Evolutionary conservation across 169 alveolate genomes (phyloP).

Genomic region (Miamiensis avidus): DNA sequence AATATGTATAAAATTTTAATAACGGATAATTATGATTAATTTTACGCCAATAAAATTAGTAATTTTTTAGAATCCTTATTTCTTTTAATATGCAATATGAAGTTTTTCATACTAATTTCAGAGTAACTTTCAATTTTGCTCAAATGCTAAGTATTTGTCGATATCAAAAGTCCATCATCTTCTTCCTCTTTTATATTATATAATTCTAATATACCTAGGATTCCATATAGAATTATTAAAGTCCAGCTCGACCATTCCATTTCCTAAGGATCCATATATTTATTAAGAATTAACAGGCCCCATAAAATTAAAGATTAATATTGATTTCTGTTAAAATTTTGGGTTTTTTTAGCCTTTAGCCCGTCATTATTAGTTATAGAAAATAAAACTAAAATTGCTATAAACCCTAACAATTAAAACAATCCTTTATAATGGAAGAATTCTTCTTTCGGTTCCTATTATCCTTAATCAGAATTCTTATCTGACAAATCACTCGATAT

Average conservation of each 20-base stretch:
- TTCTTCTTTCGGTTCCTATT: not conserved
- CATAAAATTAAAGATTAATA: constrained; percentile 14
- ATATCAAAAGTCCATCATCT: not conserved
- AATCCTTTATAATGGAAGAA: not conserved
- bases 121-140: constrained; percentile 8
- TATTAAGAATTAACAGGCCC: constrained; percentile 1
- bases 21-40: not conserved
- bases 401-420: not conserved
- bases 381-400: constrained; percentile 5
- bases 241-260: not conserved
- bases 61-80: constrained; percentile 38
- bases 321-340: constrained; percentile 1
- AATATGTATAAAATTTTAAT: constrained; percentile 11
- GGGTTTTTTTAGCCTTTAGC: not conserved
- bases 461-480: not conserved
- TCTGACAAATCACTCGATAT: not conserved
- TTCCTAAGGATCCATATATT: not conserved
- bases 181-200: not conserved
- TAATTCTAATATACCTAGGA: not conserved
- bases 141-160: constrained; percentile 1
- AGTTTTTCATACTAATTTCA: constrained; percentile 23
- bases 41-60: constrained; percentile 39
- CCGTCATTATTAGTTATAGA: constrained; percentile 6
- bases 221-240: constrained; percentile 16
- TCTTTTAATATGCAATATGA: constrained; percentile 21